Evolutionary conservation across 768 basidiomycete genomes (phyloP), one percentile per base, ranked within the genome.

Genomic region (Pluteus cervinus): DNA sequence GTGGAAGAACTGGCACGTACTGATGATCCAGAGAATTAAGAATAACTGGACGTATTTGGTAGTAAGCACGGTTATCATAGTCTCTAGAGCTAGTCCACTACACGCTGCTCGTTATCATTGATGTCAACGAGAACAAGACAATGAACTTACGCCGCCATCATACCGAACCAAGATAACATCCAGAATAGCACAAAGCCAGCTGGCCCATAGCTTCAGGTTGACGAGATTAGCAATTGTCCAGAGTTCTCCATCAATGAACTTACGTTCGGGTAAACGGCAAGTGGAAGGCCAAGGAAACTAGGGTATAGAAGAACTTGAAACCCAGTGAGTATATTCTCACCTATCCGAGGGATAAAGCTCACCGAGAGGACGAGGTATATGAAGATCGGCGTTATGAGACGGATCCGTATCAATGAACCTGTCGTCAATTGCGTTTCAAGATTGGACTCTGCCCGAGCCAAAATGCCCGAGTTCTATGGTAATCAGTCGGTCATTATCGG

Each of bases 11-110:
- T 26, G n/a, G 33, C 14, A 45, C 61, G 15, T 39, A 68, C 71
- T 42, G 48, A 78, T 74, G 44, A 79, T 73, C 69, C 71, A 74
- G 18, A 66, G 22, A 30, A 74, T 55, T 37, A 75, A 60, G 60
- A 76, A 77, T 50, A 71, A 56, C 0, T 67, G 57, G 18, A 73
- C 49, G 38, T 66, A 67, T 47, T 61, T 60, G 4, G 54, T 6
- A 6, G 71, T 76, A 43, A 76, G 44, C 14, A 77, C 44, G 5
- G 69, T 73, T 35, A 72, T 48, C 61, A 72, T 58, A n/a, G 72
- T 50, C 40, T 76, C 75, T 11, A 76, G 37, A 2, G 70, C 71
- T 3, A 75, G 51, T 9, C 75, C 75, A 34, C 70, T 73, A 29
- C 4, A 24, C 22, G 20, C n/a, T 24, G 6, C 10, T 23, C 12